Percentiles rank a stretch among this genome's conserved stretches.
phyloP scores from a whole-genome alignment of 2,329 filamentous ascomycete species.

The Beauveria rudraprayagi region DNA sequence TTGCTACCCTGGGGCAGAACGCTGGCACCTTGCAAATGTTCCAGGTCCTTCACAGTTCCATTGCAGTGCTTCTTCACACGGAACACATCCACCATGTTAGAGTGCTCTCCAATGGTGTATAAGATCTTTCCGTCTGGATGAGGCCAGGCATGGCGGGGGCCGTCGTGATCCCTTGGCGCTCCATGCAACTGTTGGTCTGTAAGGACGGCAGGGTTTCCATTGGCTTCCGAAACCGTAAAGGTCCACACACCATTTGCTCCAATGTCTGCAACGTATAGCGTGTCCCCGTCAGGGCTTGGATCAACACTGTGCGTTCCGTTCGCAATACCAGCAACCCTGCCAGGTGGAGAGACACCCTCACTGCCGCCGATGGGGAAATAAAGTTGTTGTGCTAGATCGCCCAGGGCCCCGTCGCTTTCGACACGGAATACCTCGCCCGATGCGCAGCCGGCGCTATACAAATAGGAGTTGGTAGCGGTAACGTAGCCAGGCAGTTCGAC shows the following conservation, averaged over 20 bases:
- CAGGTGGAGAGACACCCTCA: not conserved
- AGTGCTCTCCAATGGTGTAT: not conserved
- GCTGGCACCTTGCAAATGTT: not conserved
- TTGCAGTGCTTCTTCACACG: not conserved
- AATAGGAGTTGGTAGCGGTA: not conserved
- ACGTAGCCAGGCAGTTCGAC: not conserved
- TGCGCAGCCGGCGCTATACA: not conserved
- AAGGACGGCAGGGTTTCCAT: not conserved
- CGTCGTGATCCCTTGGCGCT: not conserved
- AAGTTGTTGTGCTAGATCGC: not conserved
- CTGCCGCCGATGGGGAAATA: not conserved
- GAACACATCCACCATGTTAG: not conserved
- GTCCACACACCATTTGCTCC: not conserved
- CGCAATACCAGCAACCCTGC: not conserved
- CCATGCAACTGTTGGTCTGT: not conserved
- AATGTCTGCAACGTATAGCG: not conserved
- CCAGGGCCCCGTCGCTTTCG: not conserved
- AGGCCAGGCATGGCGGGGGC: not conserved
- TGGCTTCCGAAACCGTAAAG: not conserved
- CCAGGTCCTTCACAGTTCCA: not conserved
- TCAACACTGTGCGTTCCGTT: not conserved
- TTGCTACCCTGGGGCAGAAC: not conserved
- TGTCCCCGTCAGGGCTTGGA: not conserved
- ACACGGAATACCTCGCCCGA: not conserved
- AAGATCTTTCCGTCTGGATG: not conserved